A percentile compares a stretch with the other conserved stretches of the same genome.
Conservation (phyloP, 805 yeast species). For the Lipomyces kockii region DNA sequence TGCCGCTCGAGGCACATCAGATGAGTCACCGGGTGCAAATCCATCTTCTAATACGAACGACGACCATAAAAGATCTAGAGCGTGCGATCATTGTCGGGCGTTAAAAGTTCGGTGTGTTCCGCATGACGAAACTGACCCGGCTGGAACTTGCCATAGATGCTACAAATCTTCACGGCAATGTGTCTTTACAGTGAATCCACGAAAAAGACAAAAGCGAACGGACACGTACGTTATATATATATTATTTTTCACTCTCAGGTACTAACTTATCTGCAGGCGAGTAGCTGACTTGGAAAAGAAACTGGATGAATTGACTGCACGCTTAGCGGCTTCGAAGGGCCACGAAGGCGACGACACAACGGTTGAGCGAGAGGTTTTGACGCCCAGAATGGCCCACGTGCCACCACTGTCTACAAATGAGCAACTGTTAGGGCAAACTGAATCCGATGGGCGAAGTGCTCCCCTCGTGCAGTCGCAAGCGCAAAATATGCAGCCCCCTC, state of each 20-base stretch:
- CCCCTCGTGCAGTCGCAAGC: not conserved
- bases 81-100: conserved; percentile 64
- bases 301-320: conserved; percentile 35
- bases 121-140: conserved; percentile 58
- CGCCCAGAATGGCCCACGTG: not conserved
- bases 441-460: not conserved
- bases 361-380: not conserved
- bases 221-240: conserved; percentile 38
- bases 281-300: conserved; percentile 46
- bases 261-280: conserved; percentile 29
- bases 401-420: not conserved
- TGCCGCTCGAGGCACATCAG: not conserved
- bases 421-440: not conserved
- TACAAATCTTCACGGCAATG: conserved; percentile 65
- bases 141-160: conserved; percentile 77
- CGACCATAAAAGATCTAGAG: conserved; percentile 40
- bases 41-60: conserved; percentile 7
- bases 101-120: conserved; percentile 87
- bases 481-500: not conserved
- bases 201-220: conserved; percentile 54
- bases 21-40: not conserved
- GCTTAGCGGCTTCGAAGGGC: conserved; percentile 9
- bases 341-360: not conserved
- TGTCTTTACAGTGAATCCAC: conserved; percentile 65
- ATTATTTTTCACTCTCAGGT: not conserved